Percentiles rank a stretch among this genome's conserved stretches.
Conservation (phyloP, 75 land plant species). For the Picea sitchensis region DNA sequence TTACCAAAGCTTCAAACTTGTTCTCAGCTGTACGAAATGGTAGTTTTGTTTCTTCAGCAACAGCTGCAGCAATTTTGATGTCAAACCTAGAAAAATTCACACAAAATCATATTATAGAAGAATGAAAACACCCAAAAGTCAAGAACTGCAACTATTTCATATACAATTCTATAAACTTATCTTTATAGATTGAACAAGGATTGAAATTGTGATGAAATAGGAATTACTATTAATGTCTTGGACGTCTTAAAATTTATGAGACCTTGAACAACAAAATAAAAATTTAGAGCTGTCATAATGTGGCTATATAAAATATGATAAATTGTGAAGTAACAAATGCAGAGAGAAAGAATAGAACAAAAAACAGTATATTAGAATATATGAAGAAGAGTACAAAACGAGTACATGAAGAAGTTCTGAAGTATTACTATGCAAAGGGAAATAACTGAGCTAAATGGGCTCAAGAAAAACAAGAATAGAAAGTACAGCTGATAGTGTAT, state of each 20-base stretch:
- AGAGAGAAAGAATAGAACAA: no score
- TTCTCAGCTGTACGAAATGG: slow-evolving; percentile 96
- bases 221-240: neutral
- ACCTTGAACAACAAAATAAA: neutral
- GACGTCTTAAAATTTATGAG: neutral
- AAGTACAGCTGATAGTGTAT: no score
- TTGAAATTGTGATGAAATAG: slow-evolving; percentile 5
- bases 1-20: slow-evolving; percentile 98
- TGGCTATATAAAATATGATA: neutral
- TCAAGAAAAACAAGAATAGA: no score
- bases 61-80: slow-evolving; percentile 89
- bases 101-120: neutral
- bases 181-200: neutral
- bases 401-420: no score
- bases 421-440: no score
- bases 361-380: no score
- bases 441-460: no score
- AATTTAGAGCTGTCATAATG: neutral
- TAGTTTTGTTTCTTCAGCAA: slow-evolving; percentile 81
- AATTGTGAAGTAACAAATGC: no score
- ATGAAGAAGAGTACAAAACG: no score
- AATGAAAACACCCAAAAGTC: neutral
- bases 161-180: neutral
- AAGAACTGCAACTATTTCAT: neutral
- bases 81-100: slow-evolving; percentile 62